Evolutionary conservation across 2,329 filamentous ascomycete species (phyloP).

Genomic region (Cryphonectria naterciae): DNA sequence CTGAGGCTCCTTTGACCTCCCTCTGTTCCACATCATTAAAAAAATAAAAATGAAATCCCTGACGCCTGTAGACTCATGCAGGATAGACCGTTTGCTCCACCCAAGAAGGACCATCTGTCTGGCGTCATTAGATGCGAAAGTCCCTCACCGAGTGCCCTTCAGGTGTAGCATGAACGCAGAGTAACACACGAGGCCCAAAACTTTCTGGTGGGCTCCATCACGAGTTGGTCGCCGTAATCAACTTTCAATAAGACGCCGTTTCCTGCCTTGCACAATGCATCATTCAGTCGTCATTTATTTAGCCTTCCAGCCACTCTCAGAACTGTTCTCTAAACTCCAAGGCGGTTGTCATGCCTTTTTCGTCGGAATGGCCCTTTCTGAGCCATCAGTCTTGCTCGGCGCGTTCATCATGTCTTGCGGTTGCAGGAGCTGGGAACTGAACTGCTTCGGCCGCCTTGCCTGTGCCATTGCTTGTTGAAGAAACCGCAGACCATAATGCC

Average conservation of each 20-base stretch:
- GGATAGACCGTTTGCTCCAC: not conserved
- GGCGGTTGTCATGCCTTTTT: constrained; percentile 64
- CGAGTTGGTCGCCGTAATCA: not conserved
- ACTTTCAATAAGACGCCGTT: not conserved
- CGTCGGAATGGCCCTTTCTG: constrained; percentile 40
- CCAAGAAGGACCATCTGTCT: not conserved
- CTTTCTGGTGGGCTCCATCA: not conserved
- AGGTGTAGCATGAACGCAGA: not conserved
- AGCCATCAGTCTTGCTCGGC: constrained; percentile 28
- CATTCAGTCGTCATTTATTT: constrained; percentile 1
- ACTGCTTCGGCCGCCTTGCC: constrained; percentile 16
- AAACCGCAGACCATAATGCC: constrained; percentile 18
- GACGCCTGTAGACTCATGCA: not conserved
- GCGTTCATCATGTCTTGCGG: constrained; percentile 44
- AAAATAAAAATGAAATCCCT: not conserved
- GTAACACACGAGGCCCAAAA: not conserved
- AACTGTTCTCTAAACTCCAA: constrained; percentile 64
- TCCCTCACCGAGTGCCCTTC: not conserved
- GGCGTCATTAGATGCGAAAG: not conserved
- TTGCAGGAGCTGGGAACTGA: constrained; percentile 35
- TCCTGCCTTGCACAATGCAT: not conserved
- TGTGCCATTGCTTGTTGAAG: constrained; percentile 19
- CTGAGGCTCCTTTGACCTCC: not conserved
- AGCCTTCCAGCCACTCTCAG: constrained; percentile 47
- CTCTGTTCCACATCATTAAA: not conserved